Base-by-base conservation (phyloP, 345 rosid species). In the Salix exigua region DNA sequence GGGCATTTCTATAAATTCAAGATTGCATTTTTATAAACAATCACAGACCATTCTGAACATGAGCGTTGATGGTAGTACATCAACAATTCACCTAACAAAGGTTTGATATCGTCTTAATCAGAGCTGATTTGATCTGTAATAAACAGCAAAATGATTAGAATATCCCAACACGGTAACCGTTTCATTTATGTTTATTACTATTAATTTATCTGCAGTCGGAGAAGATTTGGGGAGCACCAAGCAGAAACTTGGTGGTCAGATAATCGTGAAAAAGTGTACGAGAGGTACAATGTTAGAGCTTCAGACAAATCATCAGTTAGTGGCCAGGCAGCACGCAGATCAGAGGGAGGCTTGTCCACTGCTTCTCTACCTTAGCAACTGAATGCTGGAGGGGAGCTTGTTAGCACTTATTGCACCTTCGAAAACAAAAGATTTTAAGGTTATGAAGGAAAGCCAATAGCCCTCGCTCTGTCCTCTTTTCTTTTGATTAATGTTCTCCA, bases 181-280 rank as follows among this genome's bases (percentile, higher is more conserved):
- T n/a, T 75, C 31, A 10, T 61, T 65, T 23, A 35, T 48, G 71
- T 9, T 8, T 70, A 30, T 77, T 73, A n/a, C 8, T 64, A 16
- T 10, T 60, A 30, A 51, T 70, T 72, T 31, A 68, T 80, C 26
- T 85, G 87, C 89, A 93, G 97, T 80, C 97, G 97, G 75, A 86
- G 94, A 87, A 92, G 94, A 86, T 96, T 92, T 69, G 92, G 87
- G 28, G 99, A 96, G 88, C 96, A 96, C 68, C 97, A 96, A 79
- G 99, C 98, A 12, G 94, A 93, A 83, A 83, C 86, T 1, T 96
- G 99, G 98, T 96, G 99, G 99, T 90, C 95, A 16, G 98, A 96
- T 87, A 96, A 96, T 73, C 97, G 98, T 0, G 97, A 91, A 69
- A 93, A 83, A 84, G 98, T 96, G 68, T 92, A 92, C n/a, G 94